Evolutionary conservation across 768 basidiomycete genomes (phyloP), one percentile per base, ranked within the genome.

Genomic region (Mycena rosella): DNA sequence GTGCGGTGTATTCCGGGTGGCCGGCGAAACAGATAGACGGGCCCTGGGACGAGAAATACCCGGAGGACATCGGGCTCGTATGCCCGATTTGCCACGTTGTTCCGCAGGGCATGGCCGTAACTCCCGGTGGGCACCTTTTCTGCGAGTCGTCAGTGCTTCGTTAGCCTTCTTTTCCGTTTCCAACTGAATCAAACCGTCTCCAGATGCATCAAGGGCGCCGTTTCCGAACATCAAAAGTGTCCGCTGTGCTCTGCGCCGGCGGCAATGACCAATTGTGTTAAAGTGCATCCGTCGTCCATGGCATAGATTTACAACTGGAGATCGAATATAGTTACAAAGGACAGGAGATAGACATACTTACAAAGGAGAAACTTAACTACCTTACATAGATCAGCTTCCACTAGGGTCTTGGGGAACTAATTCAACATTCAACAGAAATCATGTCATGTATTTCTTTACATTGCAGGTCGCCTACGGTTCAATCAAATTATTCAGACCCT

Each of bases 1-100:
- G 80, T 13, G 71, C 72, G 10, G 76, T 77, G 11, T 85, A 85
- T 65, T 75, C 75, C 24, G 83, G 84, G 13, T 85, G 84, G 84
- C 84, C 84, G 17, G 84, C 78, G 13, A 78, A 77, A 54, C 69
- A 17, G 45, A 8, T 47, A 22, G 76, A 74, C 36, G 60, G 54
- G 24, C 55, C 62, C 49, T 73, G 58, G 71, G 59, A 63, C 42
- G 74, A 24, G 54, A 69, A 63, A 32, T 26, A 52, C 26, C 60
- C 49, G 3, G 22, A 67, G 38, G 63, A 56, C 15, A 38, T 44
- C 54, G 55, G 55, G 29, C 13, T 77, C 30, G 73, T 75, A 6
- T 80, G 80, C 55, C 75, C 79, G 2, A 53, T 77, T 13, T 80
- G 79, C 42, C 65, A 70, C 8, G 62, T 69, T 10, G 74, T 78